A percentile compares a stretch with the other conserved stretches of the same genome.
These are phyloP conservation scores for Maudiozyma humilis DNA, from an alignment of 1,139 yeast species.

Conservation along the genomic window DNA sequence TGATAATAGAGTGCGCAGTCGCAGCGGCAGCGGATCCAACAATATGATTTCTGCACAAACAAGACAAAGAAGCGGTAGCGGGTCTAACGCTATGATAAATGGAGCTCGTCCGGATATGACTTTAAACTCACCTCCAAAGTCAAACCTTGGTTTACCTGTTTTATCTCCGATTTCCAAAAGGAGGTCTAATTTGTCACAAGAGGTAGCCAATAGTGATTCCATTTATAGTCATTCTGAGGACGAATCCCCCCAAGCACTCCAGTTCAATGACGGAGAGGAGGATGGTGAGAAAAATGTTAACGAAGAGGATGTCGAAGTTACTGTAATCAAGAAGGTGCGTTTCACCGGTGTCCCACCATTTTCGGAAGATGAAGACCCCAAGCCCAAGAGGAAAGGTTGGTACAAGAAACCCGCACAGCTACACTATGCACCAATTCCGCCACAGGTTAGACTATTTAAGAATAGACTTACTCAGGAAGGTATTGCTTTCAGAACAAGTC, in stretches of 20 bases:
- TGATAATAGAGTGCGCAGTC: background rate
- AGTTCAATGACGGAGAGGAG: background rate
- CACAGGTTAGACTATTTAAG: conserved; percentile 18
- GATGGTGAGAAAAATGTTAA: background rate
- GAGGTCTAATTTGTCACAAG: background rate
- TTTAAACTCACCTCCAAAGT: background rate
- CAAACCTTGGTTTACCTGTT: background rate
- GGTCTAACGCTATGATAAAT: background rate
- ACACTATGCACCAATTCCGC: conserved; percentile 31
- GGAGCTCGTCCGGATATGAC: background rate
- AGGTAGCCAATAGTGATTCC: background rate
- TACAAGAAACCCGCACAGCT: conserved; percentile 31
- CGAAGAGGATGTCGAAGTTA: background rate
- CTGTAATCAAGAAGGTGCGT: conserved; percentile 25
- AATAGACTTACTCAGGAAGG: conserved; percentile 29
- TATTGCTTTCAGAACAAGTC: conserved; percentile 27
- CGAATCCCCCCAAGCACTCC: conserved; percentile 1
- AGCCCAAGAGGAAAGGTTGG: conserved; percentile 32
- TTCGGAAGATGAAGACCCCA: conserved; percentile 25
- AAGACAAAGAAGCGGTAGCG: background rate
- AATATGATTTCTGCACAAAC: background rate
- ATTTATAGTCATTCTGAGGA: background rate
- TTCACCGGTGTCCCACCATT: conserved; percentile 32
- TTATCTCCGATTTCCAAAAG: conserved; percentile 1
- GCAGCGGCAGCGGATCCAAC: background rate